Evolutionary conservation across 1,284 basidiomycete species (phyloP), one percentile per base, ranked within the genome.

Genomic region (Coniferiporia sulphurascens): DNA sequence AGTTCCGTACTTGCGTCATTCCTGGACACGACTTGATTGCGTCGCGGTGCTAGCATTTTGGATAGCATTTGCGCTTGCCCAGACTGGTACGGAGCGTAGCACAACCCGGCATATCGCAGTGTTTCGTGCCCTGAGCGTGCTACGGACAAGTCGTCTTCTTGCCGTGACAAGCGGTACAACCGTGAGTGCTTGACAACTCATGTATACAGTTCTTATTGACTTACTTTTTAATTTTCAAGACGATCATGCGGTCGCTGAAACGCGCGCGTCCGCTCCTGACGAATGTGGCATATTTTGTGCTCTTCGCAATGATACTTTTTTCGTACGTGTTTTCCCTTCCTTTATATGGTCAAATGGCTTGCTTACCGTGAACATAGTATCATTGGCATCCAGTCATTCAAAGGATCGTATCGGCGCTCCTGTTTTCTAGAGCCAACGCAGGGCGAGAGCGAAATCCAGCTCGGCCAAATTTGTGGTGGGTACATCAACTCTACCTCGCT

Each of bases 161-260:
- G 86, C 93, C 1, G 85, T 98, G 55, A 98, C 95, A 1, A 87
- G 86, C 62, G 96, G 96, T 73, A 98, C 96, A 17, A 90, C 92
- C 13, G 89, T 91, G 63, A 69, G 86, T 75, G 9, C 35, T 10
- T 9, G 1, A 9, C 41, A 53, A 13, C 21, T 46, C 7, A 21
- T 13, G 10, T 1, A 17, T n/a, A 1, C 17, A 2, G 21, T 45
- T 13, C 44, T 51, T 51, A 60, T 19, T 34, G 45, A 48, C 52
- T 36, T 54, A 21, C 54, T 13, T 50, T 48, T 59, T 22, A 13
- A 44, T 27, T 36, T 45, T 58, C 2, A 64, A 92, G 85, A 98
- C 95, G 0, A 98, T 99, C 68, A 87, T 98, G 78, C 88, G 87
- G 61, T 95, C 93, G 9, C 78, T 99, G 62, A 99, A 99, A 75